These are phyloP conservation scores for Sporothrix humicola DNA, from an alignment of 2,329 filamentous ascomycete species.

Conservation along the genomic window DNA sequence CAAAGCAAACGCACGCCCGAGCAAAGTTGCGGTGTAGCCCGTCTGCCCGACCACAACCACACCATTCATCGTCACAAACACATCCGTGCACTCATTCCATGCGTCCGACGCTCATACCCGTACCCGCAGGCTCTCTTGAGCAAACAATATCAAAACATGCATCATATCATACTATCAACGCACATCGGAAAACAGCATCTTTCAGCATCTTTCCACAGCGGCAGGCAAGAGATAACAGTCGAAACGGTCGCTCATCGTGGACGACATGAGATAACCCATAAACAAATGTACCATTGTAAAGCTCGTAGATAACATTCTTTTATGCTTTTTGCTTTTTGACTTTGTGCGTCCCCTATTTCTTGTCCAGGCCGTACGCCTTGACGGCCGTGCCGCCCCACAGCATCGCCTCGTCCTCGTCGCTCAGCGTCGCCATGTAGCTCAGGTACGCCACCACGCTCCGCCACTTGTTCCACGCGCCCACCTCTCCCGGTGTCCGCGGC, in stretches of 20 bases:
- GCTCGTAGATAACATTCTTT: neutral
- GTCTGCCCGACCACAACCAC: neutral
- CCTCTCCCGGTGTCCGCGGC: constrained; percentile 49
- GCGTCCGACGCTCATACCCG: neutral
- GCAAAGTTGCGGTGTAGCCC: constrained; percentile 29
- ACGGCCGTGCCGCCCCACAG: constrained; percentile 77
- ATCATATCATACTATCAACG: neutral
- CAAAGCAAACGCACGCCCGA: neutral
- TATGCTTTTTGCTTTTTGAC: neutral
- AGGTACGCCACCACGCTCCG: constrained; percentile 70
- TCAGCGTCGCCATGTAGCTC: constrained; percentile 66
- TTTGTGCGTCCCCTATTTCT: constrained; percentile 8
- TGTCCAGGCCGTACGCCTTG: constrained; percentile 67
- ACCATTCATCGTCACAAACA: neutral
- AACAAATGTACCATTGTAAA: constrained; percentile 1
- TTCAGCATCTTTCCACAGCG: too few relatives aligned
- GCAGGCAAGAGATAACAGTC: too few relatives aligned
- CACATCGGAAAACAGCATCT: neutral
- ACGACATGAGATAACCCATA: neutral
- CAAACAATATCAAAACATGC: neutral
- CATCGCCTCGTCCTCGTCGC: constrained; percentile 64
- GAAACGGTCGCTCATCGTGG: too few relatives aligned
- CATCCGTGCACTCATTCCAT: constrained; percentile 2
- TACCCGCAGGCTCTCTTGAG: neutral
- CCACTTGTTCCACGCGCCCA: constrained; percentile 76